Base-by-base conservation (phyloP, 306 rosid genomes). In the Ziziphus jujuba region DNA sequence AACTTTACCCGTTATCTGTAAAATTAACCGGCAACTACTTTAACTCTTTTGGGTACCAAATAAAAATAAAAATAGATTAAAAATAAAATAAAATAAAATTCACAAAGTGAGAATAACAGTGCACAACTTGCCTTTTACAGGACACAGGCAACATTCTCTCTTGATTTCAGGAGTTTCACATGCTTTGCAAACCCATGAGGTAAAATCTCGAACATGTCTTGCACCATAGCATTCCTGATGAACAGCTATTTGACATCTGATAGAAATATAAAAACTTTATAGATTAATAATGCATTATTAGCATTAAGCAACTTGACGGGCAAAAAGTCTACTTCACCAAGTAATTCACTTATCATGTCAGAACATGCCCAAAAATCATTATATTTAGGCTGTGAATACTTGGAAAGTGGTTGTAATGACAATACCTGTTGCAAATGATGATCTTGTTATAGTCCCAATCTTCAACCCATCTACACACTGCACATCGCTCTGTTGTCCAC, bases 161-260 rank as follows among this genome's bases (percentile, higher is more conserved):
- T 89, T 82, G 73, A 91, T 66, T 58, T 84, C 73, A 61, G 99
- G 97, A 66, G 84, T 87, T 82, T 95, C 99, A 67, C 99, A 95
- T 38, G 95, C 89, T 82, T 95, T 95, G 84, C 99, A 95, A 69
- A 95, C 96, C 99, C 99, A 95, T 36, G 99, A 91, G 48, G 99
- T 95, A 68, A 90, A 79, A 78, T 95, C 99, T 59, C 57, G 80
- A 65, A 95, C 97, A 80, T 91, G 81, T 84, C 91, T 83, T 75
- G 96, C 99, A 66, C 99, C 99, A 76, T 95, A 95, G 84, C 99
- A 95, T 81, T 95, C 99, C 82, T 95, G 99, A 91, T 95, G 99
- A 72, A 95, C 97, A 4, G 99, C 97, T 73, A 95, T 91, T 83
- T 95, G 99, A 80, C 99, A 95, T 80, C 99, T 95, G 72, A 58